These are phyloP conservation scores for Malus sylvestris DNA, from an alignment of 306 rosid species.

Conservation along the genomic window DNA sequence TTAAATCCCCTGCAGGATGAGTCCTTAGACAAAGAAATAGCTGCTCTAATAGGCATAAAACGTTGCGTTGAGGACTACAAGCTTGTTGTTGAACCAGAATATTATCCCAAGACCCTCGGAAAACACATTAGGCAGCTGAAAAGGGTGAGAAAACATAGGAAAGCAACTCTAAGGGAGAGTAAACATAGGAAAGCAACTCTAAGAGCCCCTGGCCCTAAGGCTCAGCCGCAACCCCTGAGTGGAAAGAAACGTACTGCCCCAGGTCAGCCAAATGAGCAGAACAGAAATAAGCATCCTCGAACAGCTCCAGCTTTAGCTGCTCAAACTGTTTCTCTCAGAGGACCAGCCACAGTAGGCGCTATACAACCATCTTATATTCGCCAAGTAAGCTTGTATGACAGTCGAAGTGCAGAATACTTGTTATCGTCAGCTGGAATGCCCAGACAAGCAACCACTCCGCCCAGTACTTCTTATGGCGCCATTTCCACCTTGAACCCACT, in stretches of 20 bases:
- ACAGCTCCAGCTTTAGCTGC: neutral
- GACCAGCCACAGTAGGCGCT: neutral
- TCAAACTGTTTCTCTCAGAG: conserved; percentile 4
- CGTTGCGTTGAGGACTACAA: conserved; percentile 27
- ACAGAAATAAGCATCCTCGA: conserved; percentile 8
- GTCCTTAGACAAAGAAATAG: conserved; percentile 24
- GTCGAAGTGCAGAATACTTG: conserved; percentile 13
- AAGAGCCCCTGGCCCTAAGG: neutral
- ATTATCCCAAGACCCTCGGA: conserved; percentile 20
- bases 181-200: neutral
- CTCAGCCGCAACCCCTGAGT: conserved; percentile 2
- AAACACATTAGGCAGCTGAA: conserved; percentile 14
- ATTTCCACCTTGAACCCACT: conserved; percentile 6
- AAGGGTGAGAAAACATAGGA: neutral
- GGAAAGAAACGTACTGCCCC: conserved; percentile 20
- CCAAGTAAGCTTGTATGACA: conserved; percentile 4
- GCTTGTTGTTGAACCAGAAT: conserved; percentile 21
- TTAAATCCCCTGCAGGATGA: conserved; percentile 24
- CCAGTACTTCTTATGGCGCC: conserved; percentile 6
- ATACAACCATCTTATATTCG: conserved; percentile 11
- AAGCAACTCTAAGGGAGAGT: too few relatives aligned
- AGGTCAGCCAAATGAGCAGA: conserved; percentile 11
- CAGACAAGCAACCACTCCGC: conserved; percentile 3
- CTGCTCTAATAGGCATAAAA: conserved; percentile 20
- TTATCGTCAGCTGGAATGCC: neutral